Conservation (phyloP, 1,139 yeast species). For the Kodamaea fungicola region DNA sequence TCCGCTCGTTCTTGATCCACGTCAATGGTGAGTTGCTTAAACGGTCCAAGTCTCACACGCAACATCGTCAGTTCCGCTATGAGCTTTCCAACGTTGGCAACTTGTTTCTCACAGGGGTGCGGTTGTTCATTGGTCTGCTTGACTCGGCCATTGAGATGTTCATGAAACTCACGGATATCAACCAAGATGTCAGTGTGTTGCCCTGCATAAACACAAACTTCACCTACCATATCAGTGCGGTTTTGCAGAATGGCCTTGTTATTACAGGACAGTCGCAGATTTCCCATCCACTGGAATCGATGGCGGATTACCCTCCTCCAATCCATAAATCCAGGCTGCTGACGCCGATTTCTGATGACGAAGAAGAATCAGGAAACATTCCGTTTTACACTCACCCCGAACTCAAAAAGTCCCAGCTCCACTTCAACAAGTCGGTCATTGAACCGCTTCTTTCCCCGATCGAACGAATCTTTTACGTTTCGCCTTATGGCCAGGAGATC, state of each 20-base stretch:
- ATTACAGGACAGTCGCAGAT: conserved; percentile 95
- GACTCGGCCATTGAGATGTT: conserved; percentile 81
- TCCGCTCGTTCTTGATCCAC: conserved; percentile 74
- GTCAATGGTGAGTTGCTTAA: conserved; percentile 76
- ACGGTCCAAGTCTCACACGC: conserved; percentile 51
- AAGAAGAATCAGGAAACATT: conserved; percentile 53
- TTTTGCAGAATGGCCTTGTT: conserved; percentile 62
- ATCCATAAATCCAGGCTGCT: conserved; percentile 36
- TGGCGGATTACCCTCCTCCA: conserved; percentile 31
- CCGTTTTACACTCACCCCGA: conserved; percentile 83
- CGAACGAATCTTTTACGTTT: conserved; percentile 69
- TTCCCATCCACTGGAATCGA: conserved; percentile 64
- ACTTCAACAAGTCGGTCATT: conserved; percentile 57
- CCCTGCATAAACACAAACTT: conserved; percentile 85
- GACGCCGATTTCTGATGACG: conserved; percentile 29
- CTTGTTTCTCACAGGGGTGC: conserved; percentile 74
- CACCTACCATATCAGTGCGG: conserved; percentile 83
- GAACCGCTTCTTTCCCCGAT: conserved; percentile 75
- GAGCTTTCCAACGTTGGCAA: conserved; percentile 86
- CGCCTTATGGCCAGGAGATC: conserved; percentile 86
- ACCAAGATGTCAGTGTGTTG: conserved; percentile 52
- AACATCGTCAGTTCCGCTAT: conserved; percentile 54
- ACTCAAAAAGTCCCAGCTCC: conserved; percentile 67
- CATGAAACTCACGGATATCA: conserved; percentile 63
- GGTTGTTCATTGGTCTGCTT: conserved; percentile 78